A percentile compares a stretch with the other conserved stretches of the same genome.
Evolutionary conservation across 352 stramenopile species (phyloP).

Genomic region (Thraustochytrium sp.): DNA sequence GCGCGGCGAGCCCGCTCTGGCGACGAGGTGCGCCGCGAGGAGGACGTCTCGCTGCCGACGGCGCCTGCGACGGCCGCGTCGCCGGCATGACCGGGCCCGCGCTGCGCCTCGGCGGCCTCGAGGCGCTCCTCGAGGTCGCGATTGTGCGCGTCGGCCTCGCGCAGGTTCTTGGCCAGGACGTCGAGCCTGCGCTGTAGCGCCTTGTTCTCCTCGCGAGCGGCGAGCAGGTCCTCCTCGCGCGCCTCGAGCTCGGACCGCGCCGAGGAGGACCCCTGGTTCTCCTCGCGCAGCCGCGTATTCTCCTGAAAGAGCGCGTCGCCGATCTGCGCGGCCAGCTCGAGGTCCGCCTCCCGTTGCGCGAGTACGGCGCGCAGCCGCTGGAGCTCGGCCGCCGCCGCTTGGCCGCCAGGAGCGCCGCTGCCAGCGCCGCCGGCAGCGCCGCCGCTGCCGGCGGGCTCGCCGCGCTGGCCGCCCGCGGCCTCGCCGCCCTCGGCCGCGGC

Average conservation of each 20-base stretch:
- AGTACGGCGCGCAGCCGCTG: background rate
- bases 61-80: background rate
- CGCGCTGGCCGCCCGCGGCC: background rate
- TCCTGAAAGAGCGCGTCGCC: conserved; percentile 44
- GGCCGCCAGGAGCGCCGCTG: background rate
- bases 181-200: background rate
- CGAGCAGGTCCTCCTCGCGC: conserved; percentile 1
- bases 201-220: background rate
- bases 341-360: conserved; percentile 35
- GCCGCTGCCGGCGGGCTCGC: background rate
- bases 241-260: background rate
- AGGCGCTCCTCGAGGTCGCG: background rate
- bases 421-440: background rate
- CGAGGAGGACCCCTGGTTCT: background rate
- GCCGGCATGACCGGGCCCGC: background rate
- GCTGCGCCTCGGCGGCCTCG: background rate
- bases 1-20: background rate
- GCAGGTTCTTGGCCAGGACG: background rate
- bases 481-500: background rate
- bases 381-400: background rate
- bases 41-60: background rate
- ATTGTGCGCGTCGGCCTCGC: background rate
- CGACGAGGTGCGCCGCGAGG: background rate
- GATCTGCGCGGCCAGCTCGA: conserved; percentile 40
- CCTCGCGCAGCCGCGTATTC: conserved; percentile 32